These are phyloP conservation scores for Sporisorium sorghi DNA, from an alignment of 1,284 basidiomycete genomes.

Conservation along the genomic window DNA sequence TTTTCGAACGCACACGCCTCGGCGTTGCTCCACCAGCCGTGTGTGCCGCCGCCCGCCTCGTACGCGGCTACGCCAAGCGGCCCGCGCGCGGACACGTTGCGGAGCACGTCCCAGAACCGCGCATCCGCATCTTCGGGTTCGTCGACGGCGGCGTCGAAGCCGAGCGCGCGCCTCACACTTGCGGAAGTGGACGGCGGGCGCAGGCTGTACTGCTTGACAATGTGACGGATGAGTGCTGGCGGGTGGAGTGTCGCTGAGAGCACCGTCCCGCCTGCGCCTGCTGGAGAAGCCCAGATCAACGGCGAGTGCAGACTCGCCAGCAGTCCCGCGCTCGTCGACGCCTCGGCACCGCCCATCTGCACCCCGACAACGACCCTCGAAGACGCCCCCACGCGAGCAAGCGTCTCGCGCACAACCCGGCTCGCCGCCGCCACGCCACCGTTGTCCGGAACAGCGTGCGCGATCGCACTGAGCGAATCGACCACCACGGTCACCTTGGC, in stretches of 20 bases:
- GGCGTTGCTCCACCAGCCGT: conserved; percentile 49
- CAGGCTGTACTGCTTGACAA: conserved; percentile 56
- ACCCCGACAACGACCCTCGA: conserved; percentile 50
- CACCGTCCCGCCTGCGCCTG: conserved; percentile 33
- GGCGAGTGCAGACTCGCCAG: conserved; percentile 45
- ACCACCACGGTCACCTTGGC: conserved; percentile 45
- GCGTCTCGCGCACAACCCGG: conserved; percentile 27
- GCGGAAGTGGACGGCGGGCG: conserved; percentile 38
- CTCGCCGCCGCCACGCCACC: conserved; percentile 22
- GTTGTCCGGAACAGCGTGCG: conserved; percentile 6
- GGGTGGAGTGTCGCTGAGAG: conserved; percentile 38
- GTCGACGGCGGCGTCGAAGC: conserved; percentile 19
- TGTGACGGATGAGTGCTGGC: conserved; percentile 41
- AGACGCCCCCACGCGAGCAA: conserved; percentile 21
- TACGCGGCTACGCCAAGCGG: conserved; percentile 42
- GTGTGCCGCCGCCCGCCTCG: conserved; percentile 34
- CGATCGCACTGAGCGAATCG: conserved; percentile 57
- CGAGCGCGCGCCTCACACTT: conserved; percentile 25
- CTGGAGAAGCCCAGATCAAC: conserved; percentile 36
- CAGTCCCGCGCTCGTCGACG: conserved; percentile 22
- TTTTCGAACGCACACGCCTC: conserved; percentile 29
- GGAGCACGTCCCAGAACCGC: conserved; percentile 57
- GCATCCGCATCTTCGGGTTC: conserved; percentile 35
- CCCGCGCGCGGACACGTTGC: conserved; percentile 46
- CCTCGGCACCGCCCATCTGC: conserved; percentile 33